These are phyloP conservation scores for Yarrowia osloensis DNA, from an alignment of 805 yeast species.

Conservation along the genomic window DNA sequence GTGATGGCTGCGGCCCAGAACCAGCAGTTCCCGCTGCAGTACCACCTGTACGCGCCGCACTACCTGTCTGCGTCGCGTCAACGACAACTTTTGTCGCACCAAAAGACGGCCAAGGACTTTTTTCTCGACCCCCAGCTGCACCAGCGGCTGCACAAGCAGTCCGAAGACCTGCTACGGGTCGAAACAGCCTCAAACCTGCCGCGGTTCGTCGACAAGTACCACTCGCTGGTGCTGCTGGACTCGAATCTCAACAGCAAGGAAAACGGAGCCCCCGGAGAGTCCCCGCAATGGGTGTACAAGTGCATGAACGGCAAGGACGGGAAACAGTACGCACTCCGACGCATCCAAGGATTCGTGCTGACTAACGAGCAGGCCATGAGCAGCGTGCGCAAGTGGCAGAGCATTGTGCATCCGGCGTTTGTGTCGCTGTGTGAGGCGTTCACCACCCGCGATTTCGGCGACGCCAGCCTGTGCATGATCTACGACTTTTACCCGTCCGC, in stretches of 20 bases:
- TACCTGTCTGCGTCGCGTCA: constrained; percentile 45
- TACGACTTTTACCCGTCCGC: constrained; percentile 86
- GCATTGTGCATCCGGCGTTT: constrained; percentile 50
- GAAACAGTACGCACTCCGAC: constrained; percentile 68
- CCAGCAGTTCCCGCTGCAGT: constrained; percentile 27
- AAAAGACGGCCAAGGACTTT: constrained; percentile 65
- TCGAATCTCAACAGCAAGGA: constrained; percentile 21
- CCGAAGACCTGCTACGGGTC: constrained; percentile 5
- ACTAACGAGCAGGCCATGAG: constrained; percentile 61
- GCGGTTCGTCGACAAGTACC: constrained; percentile 23
- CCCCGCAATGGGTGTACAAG: constrained; percentile 54
- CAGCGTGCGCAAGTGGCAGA: constrained; percentile 67
- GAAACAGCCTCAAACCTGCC: background rate
- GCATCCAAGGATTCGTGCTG: constrained; percentile 62
- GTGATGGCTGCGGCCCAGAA: constrained; percentile 28
- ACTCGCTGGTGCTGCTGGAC: constrained; percentile 22
- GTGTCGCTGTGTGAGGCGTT: constrained; percentile 78
- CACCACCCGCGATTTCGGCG: constrained; percentile 83
- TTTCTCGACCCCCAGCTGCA: constrained; percentile 50
- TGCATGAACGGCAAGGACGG: constrained; percentile 81
- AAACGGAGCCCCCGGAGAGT: background rate
- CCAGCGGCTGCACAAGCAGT: constrained; percentile 9
- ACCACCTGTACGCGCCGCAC: constrained; percentile 29
- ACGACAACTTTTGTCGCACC: constrained; percentile 64
- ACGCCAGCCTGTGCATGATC: constrained; percentile 69